A percentile compares a stretch with the other conserved stretches of the same genome.
These are phyloP conservation scores for Rossbeevera mucosa DNA, from an alignment of 768 basidiomycete genomes.

Conservation along the genomic window DNA sequence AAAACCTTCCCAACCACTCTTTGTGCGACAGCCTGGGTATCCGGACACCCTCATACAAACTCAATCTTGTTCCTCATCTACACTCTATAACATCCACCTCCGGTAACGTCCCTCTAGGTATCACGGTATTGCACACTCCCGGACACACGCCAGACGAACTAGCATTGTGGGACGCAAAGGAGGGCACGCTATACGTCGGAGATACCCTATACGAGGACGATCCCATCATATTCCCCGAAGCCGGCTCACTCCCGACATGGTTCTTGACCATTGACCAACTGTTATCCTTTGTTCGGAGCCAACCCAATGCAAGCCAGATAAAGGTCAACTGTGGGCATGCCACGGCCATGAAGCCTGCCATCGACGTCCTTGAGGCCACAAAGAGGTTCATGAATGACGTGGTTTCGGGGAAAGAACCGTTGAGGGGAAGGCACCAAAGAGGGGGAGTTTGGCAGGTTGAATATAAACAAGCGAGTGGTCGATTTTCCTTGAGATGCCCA, in stretches of 20 bases:
- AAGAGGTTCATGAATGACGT: constrained; percentile 48
- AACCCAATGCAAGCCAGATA: constrained; percentile 25
- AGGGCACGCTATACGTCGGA: constrained; percentile 53
- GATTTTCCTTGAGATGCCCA: constrained; percentile 47
- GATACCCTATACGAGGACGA: constrained; percentile 54
- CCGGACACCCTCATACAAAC: constrained; percentile 41
- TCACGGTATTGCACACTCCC: constrained; percentile 50
- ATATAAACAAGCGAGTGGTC: constrained; percentile 39
- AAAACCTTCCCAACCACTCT: constrained; percentile 42
- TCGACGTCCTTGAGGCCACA: constrained; percentile 40
- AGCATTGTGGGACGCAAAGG: constrained; percentile 47
- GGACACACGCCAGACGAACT: constrained; percentile 58
- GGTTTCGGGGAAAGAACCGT: constrained; percentile 37
- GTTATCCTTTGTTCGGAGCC: constrained; percentile 36
- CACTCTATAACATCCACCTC: constrained; percentile 28
- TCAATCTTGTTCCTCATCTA: constrained; percentile 42
- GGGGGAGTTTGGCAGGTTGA: constrained; percentile 39
- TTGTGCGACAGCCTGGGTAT: constrained; percentile 42
- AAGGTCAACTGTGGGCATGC: constrained; percentile 49
- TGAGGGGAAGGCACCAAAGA: constrained; percentile 29
- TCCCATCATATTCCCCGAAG: constrained; percentile 50
- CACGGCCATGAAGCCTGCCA: constrained; percentile 42
- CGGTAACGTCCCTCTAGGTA: constrained; percentile 25
- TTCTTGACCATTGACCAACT: constrained; percentile 41
- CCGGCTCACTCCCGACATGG: constrained; percentile 52